These are phyloP conservation scores for Chlorophyllum brunneum DNA, from an alignment of 768 basidiomycete species.

Conservation along the genomic window DNA sequence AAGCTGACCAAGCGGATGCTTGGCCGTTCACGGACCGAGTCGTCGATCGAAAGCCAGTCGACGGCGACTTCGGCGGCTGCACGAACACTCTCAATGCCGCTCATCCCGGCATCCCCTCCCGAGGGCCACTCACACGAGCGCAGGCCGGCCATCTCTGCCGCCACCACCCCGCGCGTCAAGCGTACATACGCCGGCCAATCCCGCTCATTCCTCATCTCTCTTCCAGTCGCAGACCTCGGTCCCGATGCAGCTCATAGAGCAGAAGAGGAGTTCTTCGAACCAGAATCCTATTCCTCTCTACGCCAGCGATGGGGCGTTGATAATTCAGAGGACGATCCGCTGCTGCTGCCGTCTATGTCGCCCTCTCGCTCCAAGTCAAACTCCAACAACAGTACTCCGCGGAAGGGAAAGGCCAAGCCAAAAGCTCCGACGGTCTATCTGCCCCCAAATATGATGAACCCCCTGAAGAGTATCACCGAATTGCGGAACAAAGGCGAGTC, in stretches of 20 bases:
- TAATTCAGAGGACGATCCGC: conserved; percentile 72
- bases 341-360: conserved; percentile 22
- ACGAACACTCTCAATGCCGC: conserved; percentile 36
- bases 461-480: conserved; percentile 77
- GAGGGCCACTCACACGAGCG: conserved; percentile 15
- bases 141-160: conserved; percentile 21
- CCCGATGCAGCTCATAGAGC: conserved; percentile 24
- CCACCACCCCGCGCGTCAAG: conserved; percentile 32
- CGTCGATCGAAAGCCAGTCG: conserved; percentile 36
- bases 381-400: conserved; percentile 5
- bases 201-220: conserved; percentile 73
- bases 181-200: conserved; percentile 74
- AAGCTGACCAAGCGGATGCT: conserved; percentile 71
- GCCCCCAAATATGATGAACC: conserved; percentile 64
- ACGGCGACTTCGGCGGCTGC: conserved; percentile 17
- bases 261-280: conserved; percentile 47
- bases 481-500: conserved; percentile 77
- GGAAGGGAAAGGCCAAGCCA: conserved; percentile 9
- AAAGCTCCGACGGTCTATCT: conserved; percentile 24
- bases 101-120: conserved; percentile 27
- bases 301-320: conserved; percentile 82
- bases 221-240: conserved; percentile 37
- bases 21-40: conserved; percentile 61
- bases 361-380: not conserved
- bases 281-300: conserved; percentile 75